Evolutionary conservation across 192 early-diverging fungal genomes (phyloP).

Genomic region (Paraglomus occultum): DNA sequence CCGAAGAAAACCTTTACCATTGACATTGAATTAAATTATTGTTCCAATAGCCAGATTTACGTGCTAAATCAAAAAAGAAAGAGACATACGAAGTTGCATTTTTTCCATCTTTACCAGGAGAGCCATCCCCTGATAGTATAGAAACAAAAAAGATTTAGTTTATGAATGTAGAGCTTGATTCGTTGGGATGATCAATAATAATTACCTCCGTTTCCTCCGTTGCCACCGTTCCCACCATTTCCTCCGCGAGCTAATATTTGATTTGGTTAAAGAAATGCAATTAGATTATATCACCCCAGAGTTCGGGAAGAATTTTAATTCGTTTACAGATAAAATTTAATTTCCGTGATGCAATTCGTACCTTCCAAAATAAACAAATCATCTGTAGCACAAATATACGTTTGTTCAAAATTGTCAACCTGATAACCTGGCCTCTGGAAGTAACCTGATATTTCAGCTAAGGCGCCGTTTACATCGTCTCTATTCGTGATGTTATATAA

Average conservation of each 20-base stretch:
- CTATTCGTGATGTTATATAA: conserved; percentile 17
- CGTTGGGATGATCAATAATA: conserved; percentile 1
- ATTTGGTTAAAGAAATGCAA: too few relatives aligned
- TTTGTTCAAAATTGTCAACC: conserved; percentile 1
- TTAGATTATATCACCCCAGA: background rate
- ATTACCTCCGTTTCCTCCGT: conserved; percentile 20
- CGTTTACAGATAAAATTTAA: too few relatives aligned
- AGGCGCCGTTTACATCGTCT: conserved; percentile 7
- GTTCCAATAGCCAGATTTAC: background rate
- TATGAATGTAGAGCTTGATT: conserved; percentile 15
- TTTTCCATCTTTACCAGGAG: background rate
- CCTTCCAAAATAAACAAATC: conserved; percentile 19
- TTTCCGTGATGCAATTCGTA: background rate
- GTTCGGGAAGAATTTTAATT: too few relatives aligned
- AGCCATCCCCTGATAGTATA: background rate
- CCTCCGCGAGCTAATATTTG: conserved; percentile 12
- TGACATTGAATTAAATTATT: conserved; percentile 4
- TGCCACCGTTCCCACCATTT: conserved; percentile 16
- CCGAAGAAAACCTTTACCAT: conserved; percentile 7
- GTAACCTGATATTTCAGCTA: conserved; percentile 2
- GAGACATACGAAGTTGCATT: conserved; percentile 14
- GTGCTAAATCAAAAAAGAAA: background rate
- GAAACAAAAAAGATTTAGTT: conserved; percentile 1
- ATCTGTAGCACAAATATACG: background rate
- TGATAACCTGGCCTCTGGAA: conserved; percentile 1